Evolutionary conservation across 441 rosid genomes (phyloP).

Genomic region (Monsonia emarginata): DNA sequence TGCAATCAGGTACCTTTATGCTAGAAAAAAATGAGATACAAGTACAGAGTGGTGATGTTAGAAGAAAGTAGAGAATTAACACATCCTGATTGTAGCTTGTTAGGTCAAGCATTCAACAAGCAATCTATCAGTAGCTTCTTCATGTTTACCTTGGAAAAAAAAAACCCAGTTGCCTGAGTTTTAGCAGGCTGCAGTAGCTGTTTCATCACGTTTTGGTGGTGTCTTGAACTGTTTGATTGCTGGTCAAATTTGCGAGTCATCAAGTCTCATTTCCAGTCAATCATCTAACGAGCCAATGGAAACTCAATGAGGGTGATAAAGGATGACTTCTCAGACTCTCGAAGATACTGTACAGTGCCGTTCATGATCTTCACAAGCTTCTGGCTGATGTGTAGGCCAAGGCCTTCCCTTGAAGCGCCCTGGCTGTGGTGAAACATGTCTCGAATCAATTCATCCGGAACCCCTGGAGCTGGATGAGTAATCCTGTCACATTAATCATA

Average conservation of each 20-base stretch:
- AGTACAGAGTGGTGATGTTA: background rate
- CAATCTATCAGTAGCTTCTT: background rate
- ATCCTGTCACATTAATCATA: slow-evolving; percentile 26
- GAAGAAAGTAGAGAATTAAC: background rate
- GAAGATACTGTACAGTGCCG: slow-evolving; percentile 60
- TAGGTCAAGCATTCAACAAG: background rate
- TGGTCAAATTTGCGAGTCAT: background rate
- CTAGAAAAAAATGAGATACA: background rate
- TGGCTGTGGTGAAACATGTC: slow-evolving; percentile 55
- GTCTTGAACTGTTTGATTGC: background rate
- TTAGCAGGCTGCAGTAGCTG: background rate
- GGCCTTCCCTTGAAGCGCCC: slow-evolving; percentile 64
- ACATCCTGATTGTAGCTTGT: background rate
- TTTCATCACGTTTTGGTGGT: background rate
- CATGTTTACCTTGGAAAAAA: background rate
- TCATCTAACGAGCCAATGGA: slow-evolving; percentile 31
- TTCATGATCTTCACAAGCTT: slow-evolving; percentile 71
- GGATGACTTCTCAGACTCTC: slow-evolving; percentile 58
- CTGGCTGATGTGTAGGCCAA: slow-evolving; percentile 54
- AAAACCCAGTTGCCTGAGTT: background rate
- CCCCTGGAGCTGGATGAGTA: slow-evolving; percentile 65
- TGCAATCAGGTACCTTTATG: background rate
- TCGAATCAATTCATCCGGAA: slow-evolving; percentile 53
- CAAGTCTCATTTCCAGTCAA: slow-evolving; percentile 6
- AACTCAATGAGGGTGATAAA: slow-evolving; percentile 55